Evolutionary conservation across 768 basidiomycete genomes (phyloP).

Genomic region (Boletus fagicola): DNA sequence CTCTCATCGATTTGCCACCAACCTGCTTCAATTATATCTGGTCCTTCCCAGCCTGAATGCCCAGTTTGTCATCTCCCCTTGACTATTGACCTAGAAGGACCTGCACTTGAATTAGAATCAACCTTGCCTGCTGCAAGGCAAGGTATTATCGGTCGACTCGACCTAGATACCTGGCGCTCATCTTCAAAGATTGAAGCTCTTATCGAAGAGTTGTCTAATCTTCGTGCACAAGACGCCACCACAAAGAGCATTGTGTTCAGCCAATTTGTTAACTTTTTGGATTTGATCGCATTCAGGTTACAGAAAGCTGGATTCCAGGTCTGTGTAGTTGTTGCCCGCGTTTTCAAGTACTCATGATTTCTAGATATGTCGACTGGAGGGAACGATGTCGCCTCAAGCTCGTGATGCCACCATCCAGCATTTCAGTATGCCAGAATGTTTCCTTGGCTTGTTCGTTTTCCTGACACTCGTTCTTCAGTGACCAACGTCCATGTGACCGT

Average conservation of each 20-base stretch:
- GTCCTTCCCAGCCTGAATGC: constrained; percentile 67
- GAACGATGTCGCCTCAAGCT: constrained; percentile 95
- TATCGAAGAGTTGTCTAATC: constrained; percentile 86
- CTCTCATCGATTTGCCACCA: background rate
- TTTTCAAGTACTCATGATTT: constrained; percentile 2
- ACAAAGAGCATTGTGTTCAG: constrained; percentile 97
- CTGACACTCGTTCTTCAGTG: constrained; percentile 48
- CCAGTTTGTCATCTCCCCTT: constrained; percentile 92
- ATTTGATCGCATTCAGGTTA: constrained; percentile 88
- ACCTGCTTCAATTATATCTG: background rate
- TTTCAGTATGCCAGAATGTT: constrained; percentile 61
- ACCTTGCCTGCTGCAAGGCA: constrained; percentile 54
- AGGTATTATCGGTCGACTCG: constrained; percentile 89
- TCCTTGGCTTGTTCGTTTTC: background rate
- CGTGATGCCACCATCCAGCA: constrained; percentile 92
- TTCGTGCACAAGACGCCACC: constrained; percentile 80
- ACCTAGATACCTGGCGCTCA: constrained; percentile 88
- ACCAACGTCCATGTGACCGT: constrained; percentile 92
- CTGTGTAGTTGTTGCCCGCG: constrained; percentile 22
- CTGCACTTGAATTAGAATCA: constrained; percentile 82
- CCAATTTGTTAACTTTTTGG: constrained; percentile 91
- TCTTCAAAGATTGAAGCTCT: constrained; percentile 98
- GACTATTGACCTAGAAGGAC: constrained; percentile 94
- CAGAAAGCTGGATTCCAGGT: constrained; percentile 92
- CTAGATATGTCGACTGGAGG: constrained; percentile 91